Conservation (phyloP, 257 asterid species). For the Leonotis leonurus region DNA sequence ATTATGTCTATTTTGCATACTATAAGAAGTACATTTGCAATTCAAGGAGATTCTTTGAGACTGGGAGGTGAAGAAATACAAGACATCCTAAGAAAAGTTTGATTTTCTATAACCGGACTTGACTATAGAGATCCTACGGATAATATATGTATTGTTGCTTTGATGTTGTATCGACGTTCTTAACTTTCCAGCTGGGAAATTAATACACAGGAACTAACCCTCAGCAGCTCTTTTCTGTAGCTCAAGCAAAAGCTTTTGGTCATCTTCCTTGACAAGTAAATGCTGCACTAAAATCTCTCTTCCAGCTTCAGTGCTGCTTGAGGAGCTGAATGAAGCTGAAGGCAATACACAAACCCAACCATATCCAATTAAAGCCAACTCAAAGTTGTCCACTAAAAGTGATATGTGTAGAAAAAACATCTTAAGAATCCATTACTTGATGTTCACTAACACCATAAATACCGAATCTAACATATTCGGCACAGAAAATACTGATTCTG, state of each 20-base stretch:
- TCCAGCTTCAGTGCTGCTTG: conserved; percentile 40
- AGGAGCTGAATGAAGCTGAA: conserved; percentile 69
- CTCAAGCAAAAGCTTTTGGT: conserved; percentile 66
- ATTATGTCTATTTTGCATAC: not conserved
- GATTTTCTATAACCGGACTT: not conserved
- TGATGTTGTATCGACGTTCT: not conserved
- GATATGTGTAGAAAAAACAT: not conserved
- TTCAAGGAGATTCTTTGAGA: not conserved
- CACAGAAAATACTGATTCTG: not conserved
- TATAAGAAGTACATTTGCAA: not conserved
- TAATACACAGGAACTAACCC: conserved; percentile 39
- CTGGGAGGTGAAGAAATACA: not conserved
- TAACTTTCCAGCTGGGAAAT: not conserved
- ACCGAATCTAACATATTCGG: not conserved
- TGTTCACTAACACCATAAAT: not conserved
- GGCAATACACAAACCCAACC: conserved; percentile 2
- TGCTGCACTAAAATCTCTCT: conserved; percentile 90
- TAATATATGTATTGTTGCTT: not conserved
- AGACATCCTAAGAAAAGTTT: not conserved
- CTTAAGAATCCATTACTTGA: conserved; percentile 1
- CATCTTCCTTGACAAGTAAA: conserved; percentile 88
- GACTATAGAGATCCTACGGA: not conserved
- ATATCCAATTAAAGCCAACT: not conserved
- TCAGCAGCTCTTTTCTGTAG: conserved; percentile 58
- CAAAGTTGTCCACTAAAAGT: not conserved